Base-by-base conservation (phyloP, 176 grass and related monocot species). In the Miscanthus lutarioriparius region DNA sequence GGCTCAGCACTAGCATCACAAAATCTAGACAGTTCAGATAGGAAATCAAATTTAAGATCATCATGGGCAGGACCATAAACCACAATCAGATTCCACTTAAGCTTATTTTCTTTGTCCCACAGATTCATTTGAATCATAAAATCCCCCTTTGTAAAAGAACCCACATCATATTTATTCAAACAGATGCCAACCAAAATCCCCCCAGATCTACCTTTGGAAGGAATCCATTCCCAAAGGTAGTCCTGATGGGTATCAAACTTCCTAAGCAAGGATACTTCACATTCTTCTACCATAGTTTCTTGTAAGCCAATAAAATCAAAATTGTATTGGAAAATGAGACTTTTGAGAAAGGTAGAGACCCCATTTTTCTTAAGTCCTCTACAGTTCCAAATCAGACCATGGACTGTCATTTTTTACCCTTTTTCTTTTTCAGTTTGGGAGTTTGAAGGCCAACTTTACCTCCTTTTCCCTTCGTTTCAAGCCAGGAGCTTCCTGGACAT, bases 231-330 rank as follows among this genome's bases (percentile, higher is more conserved):
- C 37, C 67, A 70, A 1, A 19, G 1, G 1, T 41, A 41, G 0
- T 11, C 9, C 0, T 3, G 2, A 1, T 70, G 0, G 0, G 1
- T 0, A 0, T n/a, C 11, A 10, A 45, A 26, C 1, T 27, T 1
- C 3, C 0, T 14, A 36, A 36, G 35, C 0, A 36, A 3, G 4
- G 35, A 36, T 4, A 3, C 2, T 4, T 36, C 35, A 36, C 35
- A 36, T 4, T 36, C 35, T 4, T 36, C 35, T 3, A 36, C 2
- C 35, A 36, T 36, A 4, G 35, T 30, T 2, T 30, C 28, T 30
- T 4, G 35, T 36, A 36, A 4, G 0, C 35, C 35, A 36, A 36
- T 36, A 36, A 36, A 36, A 4, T 36, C 35, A 36, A 36, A 5
- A 36, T 36, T 36, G 2, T 4, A 36, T 36, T 36, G 35, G 2